Evolutionary conservation across 2,329 filamentous ascomycete genomes (phyloP).

Genomic region (Ascocoryne sarcoides): DNA sequence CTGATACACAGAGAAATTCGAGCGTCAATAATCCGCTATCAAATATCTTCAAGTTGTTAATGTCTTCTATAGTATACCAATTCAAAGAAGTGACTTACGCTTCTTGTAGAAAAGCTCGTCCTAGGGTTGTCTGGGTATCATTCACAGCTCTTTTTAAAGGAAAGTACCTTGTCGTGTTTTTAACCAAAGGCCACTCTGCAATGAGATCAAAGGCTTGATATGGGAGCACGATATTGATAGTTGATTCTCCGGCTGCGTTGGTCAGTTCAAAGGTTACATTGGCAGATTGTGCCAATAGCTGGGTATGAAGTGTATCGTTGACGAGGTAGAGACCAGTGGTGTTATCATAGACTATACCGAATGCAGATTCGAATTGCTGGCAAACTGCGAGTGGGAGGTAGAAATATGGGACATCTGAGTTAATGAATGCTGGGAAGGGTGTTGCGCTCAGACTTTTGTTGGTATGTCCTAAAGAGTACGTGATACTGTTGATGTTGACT

Average conservation of each 20-base stretch:
- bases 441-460: conserved; percentile 10
- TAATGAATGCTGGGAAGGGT: conserved; percentile 25
- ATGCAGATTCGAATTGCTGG: conserved; percentile 29
- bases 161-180: conserved; percentile 29
- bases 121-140: conserved; percentile 30
- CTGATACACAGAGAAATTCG: conserved; percentile 32
- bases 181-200: conserved; percentile 28
- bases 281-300: conserved; percentile 24
- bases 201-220: conserved; percentile 33
- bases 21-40: conserved; percentile 33
- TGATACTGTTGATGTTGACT: conserved; percentile 30
- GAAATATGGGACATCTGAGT: conserved; percentile 33
- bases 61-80: neutral
- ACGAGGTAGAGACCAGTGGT: conserved; percentile 30
- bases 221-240: conserved; percentile 30
- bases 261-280: conserved; percentile 30
- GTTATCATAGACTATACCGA: conserved; percentile 30
- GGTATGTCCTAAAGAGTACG: conserved; percentile 11
- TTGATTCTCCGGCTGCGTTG: conserved; percentile 23
- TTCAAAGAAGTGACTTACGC: conserved; percentile 14
- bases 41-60: conserved; percentile 14
- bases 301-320: conserved; percentile 21
- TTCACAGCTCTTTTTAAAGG: conserved; percentile 31
- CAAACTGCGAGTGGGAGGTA: conserved; percentile 32
- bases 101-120: conserved; percentile 35